These are phyloP conservation scores for Jamesozyma hellenica DNA, from an alignment of 805 yeast species.

Conservation along the genomic window DNA sequence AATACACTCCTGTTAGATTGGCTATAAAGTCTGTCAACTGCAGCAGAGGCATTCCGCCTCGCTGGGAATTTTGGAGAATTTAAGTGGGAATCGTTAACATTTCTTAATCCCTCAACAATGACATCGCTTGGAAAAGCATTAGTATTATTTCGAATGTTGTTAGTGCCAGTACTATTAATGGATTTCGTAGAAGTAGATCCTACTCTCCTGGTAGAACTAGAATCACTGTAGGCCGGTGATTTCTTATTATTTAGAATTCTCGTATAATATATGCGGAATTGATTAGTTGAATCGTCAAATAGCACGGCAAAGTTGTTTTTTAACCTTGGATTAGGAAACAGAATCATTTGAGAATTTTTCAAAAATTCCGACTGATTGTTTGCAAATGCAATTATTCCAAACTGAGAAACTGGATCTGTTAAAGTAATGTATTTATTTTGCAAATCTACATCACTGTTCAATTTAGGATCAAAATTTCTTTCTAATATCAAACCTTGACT, in stretches of 20 bases:
- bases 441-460: conserved; percentile 2
- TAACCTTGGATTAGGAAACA: conserved; percentile 17
- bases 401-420: conserved; percentile 64
- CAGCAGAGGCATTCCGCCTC: conserved; percentile 23
- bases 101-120: conserved; percentile 1
- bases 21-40: conserved; percentile 16
- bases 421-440: conserved; percentile 46
- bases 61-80: conserved; percentile 2
- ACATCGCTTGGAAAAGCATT: neutral
- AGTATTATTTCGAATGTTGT: neutral
- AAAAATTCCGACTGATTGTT: conserved; percentile 32
- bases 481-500: conserved; percentile 61
- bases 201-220: neutral
- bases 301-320: conserved; percentile 24
- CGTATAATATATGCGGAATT: conserved; percentile 20
- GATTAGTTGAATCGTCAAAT: conserved; percentile 11
- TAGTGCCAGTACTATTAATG: neutral
- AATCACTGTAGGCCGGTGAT: neutral
- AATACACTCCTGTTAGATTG: neutral
- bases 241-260: conserved; percentile 7
- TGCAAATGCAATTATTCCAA: conserved; percentile 62
- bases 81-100: neutral
- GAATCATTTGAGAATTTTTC: conserved; percentile 13
- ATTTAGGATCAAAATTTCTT: conserved; percentile 27
- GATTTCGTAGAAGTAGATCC: neutral